These are phyloP conservation scores for Kuraishia ogatae DNA, from an alignment of 805 yeast species.

Conservation along the genomic window DNA sequence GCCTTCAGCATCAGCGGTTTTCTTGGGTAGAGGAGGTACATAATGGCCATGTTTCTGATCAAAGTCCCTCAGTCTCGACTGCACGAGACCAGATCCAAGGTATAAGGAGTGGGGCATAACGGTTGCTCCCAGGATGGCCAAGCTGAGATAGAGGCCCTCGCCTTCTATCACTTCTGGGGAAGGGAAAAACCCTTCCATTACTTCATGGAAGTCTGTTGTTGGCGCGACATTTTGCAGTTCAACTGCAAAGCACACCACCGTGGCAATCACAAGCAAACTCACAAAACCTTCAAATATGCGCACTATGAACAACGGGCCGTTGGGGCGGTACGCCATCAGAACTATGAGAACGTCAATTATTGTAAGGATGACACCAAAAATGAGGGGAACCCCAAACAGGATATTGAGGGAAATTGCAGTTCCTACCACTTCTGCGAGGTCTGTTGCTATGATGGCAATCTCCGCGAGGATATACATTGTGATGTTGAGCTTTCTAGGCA, in stretches of 20 bases:
- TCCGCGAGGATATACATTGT: conserved; percentile 74
- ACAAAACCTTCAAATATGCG: conserved; percentile 80
- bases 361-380: conserved; percentile 78
- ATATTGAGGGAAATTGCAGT: conserved; percentile 90
- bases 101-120: conserved; percentile 93
- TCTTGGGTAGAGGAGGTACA: conserved; percentile 19
- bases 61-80: conserved; percentile 72
- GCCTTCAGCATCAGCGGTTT: conserved; percentile 24
- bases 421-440: conserved; percentile 96
- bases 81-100: conserved; percentile 84
- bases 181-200: conserved; percentile 65
- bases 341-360: conserved; percentile 81
- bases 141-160: conserved; percentile 67
- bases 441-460: conserved; percentile 89
- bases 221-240: conserved; percentile 65
- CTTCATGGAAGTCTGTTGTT: conserved; percentile 43
- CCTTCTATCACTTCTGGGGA: conserved; percentile 33
- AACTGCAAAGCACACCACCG: conserved; percentile 77
- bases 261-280: conserved; percentile 64
- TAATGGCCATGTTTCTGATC: conserved; percentile 64
- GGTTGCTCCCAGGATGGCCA: conserved; percentile 89
- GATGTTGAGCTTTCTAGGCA: conserved; percentile 53
- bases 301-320: conserved; percentile 69
- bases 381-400: conserved; percentile 68
- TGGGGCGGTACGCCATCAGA: conserved; percentile 78